A percentile compares a stretch with the other conserved stretches of the same genome.
Evolutionary conservation across 2,329 filamentous ascomycete species (phyloP).

Genomic region (Botrytis tulipae): DNA sequence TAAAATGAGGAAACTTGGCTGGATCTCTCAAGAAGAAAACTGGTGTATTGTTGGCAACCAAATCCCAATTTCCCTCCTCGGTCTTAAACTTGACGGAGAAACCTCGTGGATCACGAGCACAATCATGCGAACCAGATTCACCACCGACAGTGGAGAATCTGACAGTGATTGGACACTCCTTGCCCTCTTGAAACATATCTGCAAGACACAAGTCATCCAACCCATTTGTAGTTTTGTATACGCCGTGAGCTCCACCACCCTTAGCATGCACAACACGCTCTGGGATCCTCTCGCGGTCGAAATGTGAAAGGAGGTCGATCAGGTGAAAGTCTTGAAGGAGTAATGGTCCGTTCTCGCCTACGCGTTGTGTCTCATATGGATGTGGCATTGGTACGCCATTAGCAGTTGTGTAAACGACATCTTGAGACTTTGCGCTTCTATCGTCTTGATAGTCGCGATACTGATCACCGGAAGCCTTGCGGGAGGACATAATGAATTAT

Average conservation of each 20-base stretch:
- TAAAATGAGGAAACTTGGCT: slow-evolving; percentile 70
- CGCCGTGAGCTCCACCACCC: slow-evolving; percentile 55
- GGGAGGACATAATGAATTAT: slow-evolving; percentile 26
- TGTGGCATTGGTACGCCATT: slow-evolving; percentile 49
- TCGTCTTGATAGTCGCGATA: slow-evolving; percentile 45
- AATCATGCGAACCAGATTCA: slow-evolving; percentile 69
- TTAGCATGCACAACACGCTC: slow-evolving; percentile 59
- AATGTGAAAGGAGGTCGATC: slow-evolving; percentile 60
- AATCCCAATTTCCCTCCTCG: slow-evolving; percentile 71
- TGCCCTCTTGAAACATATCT: slow-evolving; percentile 58
- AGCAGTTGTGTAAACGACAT: slow-evolving; percentile 50
- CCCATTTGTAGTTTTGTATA: slow-evolving; percentile 53
- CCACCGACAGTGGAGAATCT: slow-evolving; percentile 76
- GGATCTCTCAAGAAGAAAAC: slow-evolving; percentile 76
- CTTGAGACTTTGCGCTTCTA: slow-evolving; percentile 41
- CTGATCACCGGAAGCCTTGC: slow-evolving; percentile 42
- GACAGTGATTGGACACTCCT: slow-evolving; percentile 63
- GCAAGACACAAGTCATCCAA: slow-evolving; percentile 53
- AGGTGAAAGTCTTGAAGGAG: slow-evolving; percentile 59
- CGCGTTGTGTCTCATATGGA: slow-evolving; percentile 53
- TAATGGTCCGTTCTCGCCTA: slow-evolving; percentile 50
- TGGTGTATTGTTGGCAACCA: slow-evolving; percentile 71
- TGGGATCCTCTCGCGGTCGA: slow-evolving; percentile 58
- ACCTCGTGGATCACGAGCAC: slow-evolving; percentile 68
- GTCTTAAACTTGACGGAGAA: slow-evolving; percentile 74